phyloP scores from a whole-genome alignment of 305 asterid species.

The Nicotiana rustica region DNA sequence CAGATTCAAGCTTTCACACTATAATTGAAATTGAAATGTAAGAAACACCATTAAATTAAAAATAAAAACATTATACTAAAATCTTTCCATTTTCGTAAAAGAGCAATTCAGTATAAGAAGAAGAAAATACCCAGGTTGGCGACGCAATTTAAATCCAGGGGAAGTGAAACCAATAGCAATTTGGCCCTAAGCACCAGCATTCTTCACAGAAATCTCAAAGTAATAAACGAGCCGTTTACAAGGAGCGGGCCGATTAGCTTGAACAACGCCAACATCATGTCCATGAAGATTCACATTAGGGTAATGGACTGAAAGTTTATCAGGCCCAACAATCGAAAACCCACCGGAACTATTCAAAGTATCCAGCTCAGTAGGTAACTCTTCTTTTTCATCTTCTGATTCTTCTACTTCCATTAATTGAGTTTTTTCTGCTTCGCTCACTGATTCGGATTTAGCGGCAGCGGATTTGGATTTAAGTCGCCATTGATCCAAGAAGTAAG shows the following conservation, averaged over 20 bases:
- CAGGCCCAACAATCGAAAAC: constrained; percentile 78
- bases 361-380: constrained; percentile 73
- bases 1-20: neutral
- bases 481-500: constrained; percentile 50
- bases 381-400: constrained; percentile 55
- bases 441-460: constrained; percentile 37
- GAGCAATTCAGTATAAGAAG: neutral
- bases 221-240: constrained; percentile 76
- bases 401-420: constrained; percentile 40
- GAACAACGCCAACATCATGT: constrained; percentile 94
- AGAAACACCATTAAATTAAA: neutral
- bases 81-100: neutral
- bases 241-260: constrained; percentile 88
- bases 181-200: constrained; percentile 86
- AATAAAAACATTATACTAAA: neutral
- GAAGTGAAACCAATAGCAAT: constrained; percentile 87
- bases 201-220: constrained; percentile 82
- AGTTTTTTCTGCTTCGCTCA: neutral
- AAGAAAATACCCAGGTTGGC: constrained; percentile 82
- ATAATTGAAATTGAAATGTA: neutral
- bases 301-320: constrained; percentile 79
- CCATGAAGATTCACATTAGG: constrained; percentile 69
- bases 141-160: constrained; percentile 70
- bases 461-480: constrained; percentile 46
- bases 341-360: constrained; percentile 85